Evolutionary conservation across 495 filamentous ascomycete genomes (phyloP), one percentile per base, ranked within the genome.

Genomic region (Trichoderma reesei): DNA sequence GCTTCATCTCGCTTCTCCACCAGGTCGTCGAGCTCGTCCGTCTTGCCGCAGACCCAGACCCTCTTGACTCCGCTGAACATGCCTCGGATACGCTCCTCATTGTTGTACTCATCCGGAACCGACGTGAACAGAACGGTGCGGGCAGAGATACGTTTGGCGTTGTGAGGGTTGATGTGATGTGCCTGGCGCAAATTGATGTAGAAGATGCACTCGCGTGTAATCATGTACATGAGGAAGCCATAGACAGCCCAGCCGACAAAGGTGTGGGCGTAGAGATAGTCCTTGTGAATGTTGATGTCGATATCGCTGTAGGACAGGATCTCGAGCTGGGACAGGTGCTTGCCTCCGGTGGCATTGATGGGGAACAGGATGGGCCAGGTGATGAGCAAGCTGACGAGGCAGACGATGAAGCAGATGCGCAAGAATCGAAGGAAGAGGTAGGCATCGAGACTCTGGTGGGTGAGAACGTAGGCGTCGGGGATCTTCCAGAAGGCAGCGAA

Each of bases 151-250:
- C 93, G 90, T 69, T 85, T 89, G 60, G 91, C 84, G 74, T 96
- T 93, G 36, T 90, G 79, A 16, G 92, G 93, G 42, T 91, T 92
- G 64, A 96, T 81, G 60, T 94, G 80, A 77, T 96, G 96, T 1
- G 95, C 94, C 79, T 98, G 95, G 68, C 93, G 91, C 65, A 98
- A 74, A 74, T 96, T 97, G 82, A 96, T 90, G 75, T 90, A 96
- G 83, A 85, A 97, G 73, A 98, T 88, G 76, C 85, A 87, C 76
- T 98, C 94, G 59, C 95, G 85, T 66, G 92, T 89, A 66, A 98
- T 86, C 73, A 92, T 86, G 72, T 88, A 89, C 77, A 97, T 88
- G 68, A 98, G 79, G 69, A 97, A 94, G 59, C 84, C 84, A 65
- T 92, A 86, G 72, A 91, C 97, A 64, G 90, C 74, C 85, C 88